Evolutionary conservation across 2,329 filamentous ascomycete species (phyloP).

Genomic region (Paraconiothyrium brasiliense): DNA sequence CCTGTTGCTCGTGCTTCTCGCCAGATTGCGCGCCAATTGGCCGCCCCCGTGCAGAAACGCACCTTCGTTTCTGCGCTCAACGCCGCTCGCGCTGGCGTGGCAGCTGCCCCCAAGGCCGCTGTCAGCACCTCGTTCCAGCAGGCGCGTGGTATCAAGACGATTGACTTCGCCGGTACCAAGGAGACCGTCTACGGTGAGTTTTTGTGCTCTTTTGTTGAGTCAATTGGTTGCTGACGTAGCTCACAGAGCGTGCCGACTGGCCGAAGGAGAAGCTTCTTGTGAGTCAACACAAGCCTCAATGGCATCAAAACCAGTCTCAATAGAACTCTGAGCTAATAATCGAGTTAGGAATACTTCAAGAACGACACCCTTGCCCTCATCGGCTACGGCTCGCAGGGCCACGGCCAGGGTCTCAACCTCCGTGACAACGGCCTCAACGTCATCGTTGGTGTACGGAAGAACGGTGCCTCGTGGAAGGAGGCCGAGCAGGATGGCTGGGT

Average conservation of each 20-base stretch:
- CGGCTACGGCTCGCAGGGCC: conserved; percentile 97
- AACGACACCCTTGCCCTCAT: conserved; percentile 99
- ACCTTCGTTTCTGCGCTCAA: conserved; percentile 68
- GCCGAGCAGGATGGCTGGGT: conserved; percentile 97
- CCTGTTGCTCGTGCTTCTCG: conserved; percentile 72
- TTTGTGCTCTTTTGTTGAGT: conserved; percentile 15
- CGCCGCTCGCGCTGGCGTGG: conserved; percentile 58
- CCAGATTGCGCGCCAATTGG: conserved; percentile 65
- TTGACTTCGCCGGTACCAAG: conserved; percentile 96
- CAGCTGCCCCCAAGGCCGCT: conserved; percentile 57
- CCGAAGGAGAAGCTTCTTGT: conserved; percentile 97
- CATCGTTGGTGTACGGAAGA: conserved; percentile 98
- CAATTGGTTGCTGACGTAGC: conserved; percentile 16
- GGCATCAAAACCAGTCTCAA: conserved; percentile 21
- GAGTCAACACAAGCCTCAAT: conserved; percentile 57
- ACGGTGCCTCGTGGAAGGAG: conserved; percentile 98
- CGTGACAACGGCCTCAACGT: conserved; percentile 99
- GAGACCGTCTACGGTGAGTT: conserved; percentile 89
- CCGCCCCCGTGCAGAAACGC: conserved; percentile 62
- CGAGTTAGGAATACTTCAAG: conserved; percentile 93
- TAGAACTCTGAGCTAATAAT: conserved; percentile 37
- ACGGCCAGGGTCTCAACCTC: conserved; percentile 99
- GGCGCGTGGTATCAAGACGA: conserved; percentile 92
- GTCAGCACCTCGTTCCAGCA: conserved; percentile 67
- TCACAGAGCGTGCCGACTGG: conserved; percentile 94